These are phyloP conservation scores for Prunus persica DNA, from an alignment of 306 rosid genomes.

Conservation along the genomic window DNA sequence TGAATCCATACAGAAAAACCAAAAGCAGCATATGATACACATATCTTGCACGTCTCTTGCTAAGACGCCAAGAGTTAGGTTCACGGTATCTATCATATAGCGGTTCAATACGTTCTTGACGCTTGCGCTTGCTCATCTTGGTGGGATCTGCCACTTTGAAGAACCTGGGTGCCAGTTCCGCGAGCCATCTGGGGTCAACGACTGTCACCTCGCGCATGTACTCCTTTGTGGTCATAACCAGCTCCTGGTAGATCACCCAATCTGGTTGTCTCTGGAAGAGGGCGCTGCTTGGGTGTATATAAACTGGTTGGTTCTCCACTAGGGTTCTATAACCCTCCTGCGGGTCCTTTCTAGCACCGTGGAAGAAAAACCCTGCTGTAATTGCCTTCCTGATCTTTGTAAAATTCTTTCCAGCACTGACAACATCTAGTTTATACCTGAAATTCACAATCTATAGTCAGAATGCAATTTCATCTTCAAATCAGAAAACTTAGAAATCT, in stretches of 20 bases:
- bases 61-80: constrained; percentile 55
- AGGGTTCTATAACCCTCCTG: not conserved
- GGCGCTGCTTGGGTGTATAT: not conserved
- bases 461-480: not conserved
- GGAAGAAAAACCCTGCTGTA: not conserved
- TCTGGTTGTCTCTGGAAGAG: too few species aligned
- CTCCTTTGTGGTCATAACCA: too few species aligned
- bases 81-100: not conserved
- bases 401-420: constrained; percentile 2
- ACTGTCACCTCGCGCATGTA: too few species aligned
- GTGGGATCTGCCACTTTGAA: constrained; percentile 1
- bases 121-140: constrained; percentile 1
- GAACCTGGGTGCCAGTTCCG: constrained; percentile 1
- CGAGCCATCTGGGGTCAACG: too few species aligned
- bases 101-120: not conserved
- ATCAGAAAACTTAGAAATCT: not conserved
- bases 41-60: constrained; percentile 31
- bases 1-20: not conserved
- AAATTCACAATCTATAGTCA: constrained; percentile 10
- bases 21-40: not conserved
- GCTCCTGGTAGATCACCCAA: too few species aligned
- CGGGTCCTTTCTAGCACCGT: not conserved
- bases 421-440: constrained; percentile 16
- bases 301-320: not conserved
- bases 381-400: constrained; percentile 3